These are phyloP conservation scores for Pestalotiopsis fici DNA, from an alignment of 2,329 filamentous ascomycete genomes.

Conservation along the genomic window DNA sequence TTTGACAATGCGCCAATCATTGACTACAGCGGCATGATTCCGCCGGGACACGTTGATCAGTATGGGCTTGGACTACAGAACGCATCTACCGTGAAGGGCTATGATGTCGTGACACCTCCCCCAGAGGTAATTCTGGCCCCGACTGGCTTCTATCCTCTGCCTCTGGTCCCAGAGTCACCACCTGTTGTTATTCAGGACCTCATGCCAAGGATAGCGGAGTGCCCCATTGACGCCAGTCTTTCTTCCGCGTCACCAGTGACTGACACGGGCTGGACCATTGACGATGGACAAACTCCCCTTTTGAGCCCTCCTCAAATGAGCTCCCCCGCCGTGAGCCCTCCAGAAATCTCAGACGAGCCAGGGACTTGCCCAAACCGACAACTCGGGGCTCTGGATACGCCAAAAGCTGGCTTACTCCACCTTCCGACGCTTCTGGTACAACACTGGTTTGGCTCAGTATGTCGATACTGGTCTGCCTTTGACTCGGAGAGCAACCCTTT, in stretches of 20 bases:
- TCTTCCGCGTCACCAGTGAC: neutral
- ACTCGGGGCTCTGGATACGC: neutral
- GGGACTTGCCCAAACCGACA: neutral
- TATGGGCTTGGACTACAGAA: neutral
- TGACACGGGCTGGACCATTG: neutral
- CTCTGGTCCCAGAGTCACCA: neutral
- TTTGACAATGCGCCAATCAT: neutral
- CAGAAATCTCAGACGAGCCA: neutral
- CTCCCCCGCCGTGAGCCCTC: neutral
- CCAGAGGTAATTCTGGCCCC: neutral
- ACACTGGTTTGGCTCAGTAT: conserved; percentile 6
- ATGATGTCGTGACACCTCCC: neutral
- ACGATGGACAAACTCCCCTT: neutral
- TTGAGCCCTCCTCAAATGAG: neutral
- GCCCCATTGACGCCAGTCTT: neutral
- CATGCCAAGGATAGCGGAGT: neutral
- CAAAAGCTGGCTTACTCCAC: neutral
- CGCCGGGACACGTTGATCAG: neutral
- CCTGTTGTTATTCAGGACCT: neutral
- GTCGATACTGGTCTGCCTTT: conserved; percentile 4
- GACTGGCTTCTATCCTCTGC: neutral
- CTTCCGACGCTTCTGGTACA: conserved; percentile 1
- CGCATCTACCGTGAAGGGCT: neutral
- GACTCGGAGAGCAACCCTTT: conserved; percentile 5
- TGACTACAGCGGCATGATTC: neutral